Conservation (phyloP, 345 rosid genomes). For the Psidium friedrichsthalianum region DNA sequence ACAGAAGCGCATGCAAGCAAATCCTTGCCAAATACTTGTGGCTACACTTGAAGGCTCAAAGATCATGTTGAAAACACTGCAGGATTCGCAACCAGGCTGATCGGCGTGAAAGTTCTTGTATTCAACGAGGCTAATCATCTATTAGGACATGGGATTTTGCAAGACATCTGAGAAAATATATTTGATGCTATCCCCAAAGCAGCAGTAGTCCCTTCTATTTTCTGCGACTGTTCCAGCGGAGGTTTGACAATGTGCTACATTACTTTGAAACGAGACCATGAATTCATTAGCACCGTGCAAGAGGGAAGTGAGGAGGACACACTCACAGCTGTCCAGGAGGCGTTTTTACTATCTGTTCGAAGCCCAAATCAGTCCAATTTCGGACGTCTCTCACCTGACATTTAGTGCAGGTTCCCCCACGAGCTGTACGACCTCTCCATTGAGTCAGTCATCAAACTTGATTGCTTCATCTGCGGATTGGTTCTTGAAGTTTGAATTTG, state of each 20-base stretch:
- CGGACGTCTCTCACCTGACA: no score
- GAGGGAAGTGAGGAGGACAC: conserved; percentile 88
- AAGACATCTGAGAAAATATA: conserved; percentile 81
- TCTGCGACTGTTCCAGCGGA: conserved; percentile 92
- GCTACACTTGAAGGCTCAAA: conserved; percentile 96
- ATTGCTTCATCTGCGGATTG: no score
- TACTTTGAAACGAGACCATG: conserved; percentile 81
- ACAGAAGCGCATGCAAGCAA: conserved; percentile 72
- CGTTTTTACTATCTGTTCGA: no score
- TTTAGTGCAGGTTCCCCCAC: no score
- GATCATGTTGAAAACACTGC: conserved; percentile 93
- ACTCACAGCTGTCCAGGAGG: no score
- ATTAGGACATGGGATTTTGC: conserved; percentile 84
- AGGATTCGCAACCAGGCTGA: conserved; percentile 86
- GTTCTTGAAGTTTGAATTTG: no score
- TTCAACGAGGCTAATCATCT: conserved; percentile 98
- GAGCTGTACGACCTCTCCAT: no score
- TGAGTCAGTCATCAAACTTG: no score
- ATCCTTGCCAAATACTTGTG: conserved; percentile 90
- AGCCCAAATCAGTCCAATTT: no score
- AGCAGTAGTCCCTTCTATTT: conserved; percentile 85
- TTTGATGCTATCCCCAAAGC: conserved; percentile 76
- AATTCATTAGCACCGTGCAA: conserved; percentile 73
- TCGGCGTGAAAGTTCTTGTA: conserved; percentile 85
- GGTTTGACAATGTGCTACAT: conserved; percentile 82